Base-by-base conservation (phyloP, 148 eudicot genomes). In the Diospyros kaki region DNA sequence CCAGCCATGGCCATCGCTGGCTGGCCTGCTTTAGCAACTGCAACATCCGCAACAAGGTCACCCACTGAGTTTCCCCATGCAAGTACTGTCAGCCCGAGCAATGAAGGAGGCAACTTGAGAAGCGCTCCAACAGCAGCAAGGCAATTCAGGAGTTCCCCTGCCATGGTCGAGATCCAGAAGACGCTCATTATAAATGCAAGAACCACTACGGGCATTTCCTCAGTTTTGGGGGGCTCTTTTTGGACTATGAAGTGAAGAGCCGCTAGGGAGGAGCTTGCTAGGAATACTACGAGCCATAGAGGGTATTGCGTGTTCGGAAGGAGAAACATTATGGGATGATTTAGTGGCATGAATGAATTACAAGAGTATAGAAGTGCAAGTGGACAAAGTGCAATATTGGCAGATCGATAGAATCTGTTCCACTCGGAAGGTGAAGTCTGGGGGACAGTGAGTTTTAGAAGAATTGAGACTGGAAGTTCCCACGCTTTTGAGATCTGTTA, bases 1-100 rank as follows among this genome's bases (percentile, higher is more conserved):
- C 98, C 98, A 0, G 98, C 98, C 98, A 95, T 95, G 63, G 97
- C 98, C 81, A 92, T 83, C 14, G 96, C 96, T 1, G 98, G 98
- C 86, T 92, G 98, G 50, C 97, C 98, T 3, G 98, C 96, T 79
- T 86, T 92, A 14, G 98, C 98, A 3, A 95, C 90, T 10, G 97
- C 98, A 66, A 95, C 98, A 45, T 95, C 98, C 75, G 98, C 98
- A 72, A 95, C 98, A 68, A 95, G 96, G 74, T 95, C 97, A 39
- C 98, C 98, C 53, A 95, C 86, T 0, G 98, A 95, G 77, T 95
- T 95, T 73, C 97, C 97, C 97, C 98, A 94, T 15, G 97, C 98
- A 12, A 94, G 87, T 3, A 94, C 97, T 0, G 97, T 94, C 68
- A 94, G 85, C 71, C 98, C 98, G 6, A 94, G 94, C 68, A 94